Percentiles rank a stretch among this genome's conserved stretches.
These are phyloP conservation scores for Kwoniella dejecticola DNA, from an alignment of 768 basidiomycete genomes.

Conservation along the genomic window DNA sequence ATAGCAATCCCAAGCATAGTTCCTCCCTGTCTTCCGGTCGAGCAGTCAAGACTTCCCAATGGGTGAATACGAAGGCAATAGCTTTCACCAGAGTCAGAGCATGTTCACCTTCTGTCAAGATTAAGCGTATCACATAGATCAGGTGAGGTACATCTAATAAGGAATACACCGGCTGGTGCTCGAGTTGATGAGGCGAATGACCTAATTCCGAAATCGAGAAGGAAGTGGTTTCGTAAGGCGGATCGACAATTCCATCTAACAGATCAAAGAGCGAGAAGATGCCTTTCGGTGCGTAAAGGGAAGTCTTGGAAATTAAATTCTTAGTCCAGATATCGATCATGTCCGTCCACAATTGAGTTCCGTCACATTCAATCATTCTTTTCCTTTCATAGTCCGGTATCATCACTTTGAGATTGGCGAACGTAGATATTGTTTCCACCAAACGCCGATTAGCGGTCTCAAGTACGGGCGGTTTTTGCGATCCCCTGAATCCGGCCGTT, in stretches of 20 bases:
- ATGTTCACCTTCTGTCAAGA: constrained; percentile 58
- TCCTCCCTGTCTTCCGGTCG: constrained; percentile 53
- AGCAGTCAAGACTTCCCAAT: constrained; percentile 56
- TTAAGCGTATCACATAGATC: constrained; percentile 54
- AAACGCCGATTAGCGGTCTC: constrained; percentile 59
- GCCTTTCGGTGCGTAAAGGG: constrained; percentile 57
- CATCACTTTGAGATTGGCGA: constrained; percentile 45
- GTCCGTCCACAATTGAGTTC: constrained; percentile 52
- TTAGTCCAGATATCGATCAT: constrained; percentile 58
- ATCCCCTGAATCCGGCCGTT: constrained; percentile 56
- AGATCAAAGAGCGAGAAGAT: constrained; percentile 59
- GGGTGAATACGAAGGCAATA: constrained; percentile 58
- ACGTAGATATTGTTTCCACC: constrained; percentile 56
- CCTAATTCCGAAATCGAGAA: not conserved
- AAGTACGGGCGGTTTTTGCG: constrained; percentile 58
- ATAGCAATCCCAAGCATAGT: constrained; percentile 56
- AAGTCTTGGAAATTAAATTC: constrained; percentile 55
- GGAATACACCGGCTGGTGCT: constrained; percentile 14
- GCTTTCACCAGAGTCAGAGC: constrained; percentile 58
- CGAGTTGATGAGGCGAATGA: not conserved
- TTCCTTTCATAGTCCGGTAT: constrained; percentile 36
- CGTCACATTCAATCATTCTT: constrained; percentile 47
- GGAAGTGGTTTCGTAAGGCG: constrained; percentile 40
- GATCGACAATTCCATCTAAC: constrained; percentile 57
- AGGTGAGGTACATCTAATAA: constrained; percentile 57